phyloP scores from a whole-genome alignment of 2,329 filamentous ascomycete species.

The Aspergillus pseudoglaucus region DNA sequence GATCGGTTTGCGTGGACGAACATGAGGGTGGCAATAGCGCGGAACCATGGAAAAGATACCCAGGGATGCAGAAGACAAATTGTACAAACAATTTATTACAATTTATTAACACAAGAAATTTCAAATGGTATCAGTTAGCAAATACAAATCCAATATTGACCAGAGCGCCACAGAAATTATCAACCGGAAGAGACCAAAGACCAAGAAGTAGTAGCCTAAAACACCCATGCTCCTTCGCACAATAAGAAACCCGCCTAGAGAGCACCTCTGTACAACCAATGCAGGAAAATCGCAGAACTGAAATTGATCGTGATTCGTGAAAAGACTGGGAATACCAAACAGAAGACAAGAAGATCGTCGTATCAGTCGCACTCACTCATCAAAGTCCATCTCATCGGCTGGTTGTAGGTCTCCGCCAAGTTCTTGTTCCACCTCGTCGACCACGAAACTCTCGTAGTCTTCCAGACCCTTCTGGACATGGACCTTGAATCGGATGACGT shows the following conservation, averaged over 20 bases:
- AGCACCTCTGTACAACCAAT: background rate
- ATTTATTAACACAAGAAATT: background rate
- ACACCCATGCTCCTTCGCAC: background rate
- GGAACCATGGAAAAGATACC: background rate
- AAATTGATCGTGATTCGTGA: constrained; percentile 4
- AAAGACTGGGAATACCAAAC: constrained; percentile 5
- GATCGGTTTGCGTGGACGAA: background rate
- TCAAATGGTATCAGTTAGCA: constrained; percentile 4
- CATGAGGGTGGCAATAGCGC: background rate
- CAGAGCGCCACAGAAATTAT: background rate
- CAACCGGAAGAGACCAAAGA: background rate
- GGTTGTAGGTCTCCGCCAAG: constrained; percentile 51
- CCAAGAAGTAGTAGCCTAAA: background rate
- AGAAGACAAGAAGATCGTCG: background rate
- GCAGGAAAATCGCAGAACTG: background rate
- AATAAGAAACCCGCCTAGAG: background rate
- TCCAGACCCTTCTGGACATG: constrained; percentile 89
- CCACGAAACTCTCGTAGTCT: constrained; percentile 89
- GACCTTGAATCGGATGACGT: constrained; percentile 98
- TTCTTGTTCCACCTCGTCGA: constrained; percentile 85
- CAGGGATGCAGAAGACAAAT: background rate
- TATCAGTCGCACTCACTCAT: constrained; percentile 3
- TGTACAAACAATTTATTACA: background rate
- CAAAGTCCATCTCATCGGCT: constrained; percentile 25
- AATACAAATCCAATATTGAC: background rate